Evolutionary conservation across 2,329 filamentous ascomycete genomes (phyloP).

Genomic region (Leptosphaerulina australis): DNA sequence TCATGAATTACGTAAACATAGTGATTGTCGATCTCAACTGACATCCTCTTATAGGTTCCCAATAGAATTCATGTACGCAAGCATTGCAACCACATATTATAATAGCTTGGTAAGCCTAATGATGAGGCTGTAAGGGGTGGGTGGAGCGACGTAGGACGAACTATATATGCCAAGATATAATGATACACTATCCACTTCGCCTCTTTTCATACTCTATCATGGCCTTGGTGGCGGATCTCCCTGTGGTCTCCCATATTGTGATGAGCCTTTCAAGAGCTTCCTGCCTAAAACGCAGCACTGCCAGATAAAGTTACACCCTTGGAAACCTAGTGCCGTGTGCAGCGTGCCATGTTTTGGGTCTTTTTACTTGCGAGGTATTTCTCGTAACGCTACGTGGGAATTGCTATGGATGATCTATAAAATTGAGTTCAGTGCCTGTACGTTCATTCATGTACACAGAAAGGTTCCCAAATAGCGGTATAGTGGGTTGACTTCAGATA

Average conservation of each 20-base stretch:
- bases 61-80: background rate
- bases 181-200: background rate
- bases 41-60: background rate
- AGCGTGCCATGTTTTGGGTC: conserved; percentile 11
- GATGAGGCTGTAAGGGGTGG: background rate
- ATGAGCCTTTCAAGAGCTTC: conserved; percentile 11
- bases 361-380: conserved; percentile 10
- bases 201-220: background rate
- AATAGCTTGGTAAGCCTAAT: background rate
- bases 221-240: conserved; percentile 5
- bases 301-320: conserved; percentile 13
- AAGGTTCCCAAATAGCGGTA: conserved; percentile 16
- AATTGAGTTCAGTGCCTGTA: conserved; percentile 6
- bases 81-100: background rate
- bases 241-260: conserved; percentile 2
- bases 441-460: conserved; percentile 11
- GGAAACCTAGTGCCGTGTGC: conserved; percentile 7
- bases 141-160: background rate
- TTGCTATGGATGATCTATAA: conserved; percentile 4
- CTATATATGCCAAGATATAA: conserved; percentile 1
- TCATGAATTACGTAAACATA: background rate
- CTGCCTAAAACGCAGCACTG: conserved; percentile 1
- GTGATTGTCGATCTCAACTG: conserved; percentile 8
- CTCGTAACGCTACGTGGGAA: conserved; percentile 10
- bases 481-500: conserved; percentile 9